Evolutionary conservation across 495 filamentous ascomycete genomes (phyloP).

Genomic region (Collariella sp.): DNA sequence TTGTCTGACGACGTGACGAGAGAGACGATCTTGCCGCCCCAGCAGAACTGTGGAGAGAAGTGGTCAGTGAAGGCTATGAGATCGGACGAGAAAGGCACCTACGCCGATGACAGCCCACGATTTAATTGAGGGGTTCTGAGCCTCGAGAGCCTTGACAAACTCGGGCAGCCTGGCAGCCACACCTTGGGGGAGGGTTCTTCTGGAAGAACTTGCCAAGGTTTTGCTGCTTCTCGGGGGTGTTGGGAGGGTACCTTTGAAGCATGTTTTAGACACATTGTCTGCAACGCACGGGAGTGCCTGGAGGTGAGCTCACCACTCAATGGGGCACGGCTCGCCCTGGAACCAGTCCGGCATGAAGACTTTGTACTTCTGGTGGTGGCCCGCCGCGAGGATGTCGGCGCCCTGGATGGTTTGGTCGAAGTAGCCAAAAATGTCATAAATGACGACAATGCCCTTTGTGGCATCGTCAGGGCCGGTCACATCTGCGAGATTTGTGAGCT

Average conservation of each 20-base stretch:
- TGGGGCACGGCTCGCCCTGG: constrained; percentile 47
- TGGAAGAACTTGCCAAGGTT: constrained; percentile 69
- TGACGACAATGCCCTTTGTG: constrained; percentile 50
- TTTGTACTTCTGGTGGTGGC: constrained; percentile 46
- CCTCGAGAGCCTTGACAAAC: constrained; percentile 49
- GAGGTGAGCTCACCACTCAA: constrained; percentile 38
- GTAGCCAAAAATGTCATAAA: constrained; percentile 69
- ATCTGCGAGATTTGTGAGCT: constrained; percentile 34
- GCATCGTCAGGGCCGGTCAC: constrained; percentile 51
- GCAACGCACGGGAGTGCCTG: not conserved
- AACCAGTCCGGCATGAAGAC: constrained; percentile 68
- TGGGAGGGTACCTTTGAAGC: constrained; percentile 54
- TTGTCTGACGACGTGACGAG: constrained; percentile 50
- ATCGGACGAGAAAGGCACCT: constrained; percentile 15
- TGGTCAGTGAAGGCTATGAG: not conserved
- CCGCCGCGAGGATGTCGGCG: constrained; percentile 58
- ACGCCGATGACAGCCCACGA: constrained; percentile 80
- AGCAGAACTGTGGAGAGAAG: constrained; percentile 55
- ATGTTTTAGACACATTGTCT: not conserved
- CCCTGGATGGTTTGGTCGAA: constrained; percentile 62
- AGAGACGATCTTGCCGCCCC: constrained; percentile 71
- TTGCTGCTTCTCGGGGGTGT: constrained; percentile 71
- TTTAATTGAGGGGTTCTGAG: constrained; percentile 51
- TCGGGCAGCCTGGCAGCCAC: constrained; percentile 55
- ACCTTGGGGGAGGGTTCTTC: constrained; percentile 52